phyloP scores from a whole-genome alignment of 441 rosid species.

The Croton setiger region DNA sequence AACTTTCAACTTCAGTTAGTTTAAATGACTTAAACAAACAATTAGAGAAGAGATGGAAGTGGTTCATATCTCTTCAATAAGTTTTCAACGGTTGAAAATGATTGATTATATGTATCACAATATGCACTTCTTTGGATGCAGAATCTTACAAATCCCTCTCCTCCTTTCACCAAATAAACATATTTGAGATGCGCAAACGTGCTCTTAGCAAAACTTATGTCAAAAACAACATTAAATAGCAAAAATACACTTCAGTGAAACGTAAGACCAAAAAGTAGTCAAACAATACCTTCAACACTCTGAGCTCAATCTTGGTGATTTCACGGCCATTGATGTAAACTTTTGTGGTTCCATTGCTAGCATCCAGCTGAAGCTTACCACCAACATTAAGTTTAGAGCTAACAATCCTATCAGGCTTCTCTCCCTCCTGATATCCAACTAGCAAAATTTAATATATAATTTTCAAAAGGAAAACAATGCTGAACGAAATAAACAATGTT shows the following conservation, averaged over 20 bases:
- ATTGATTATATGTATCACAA: no score
- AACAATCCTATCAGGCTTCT: slow-evolving; percentile 54
- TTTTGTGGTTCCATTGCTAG: slow-evolving; percentile 51
- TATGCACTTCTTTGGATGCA: background rate
- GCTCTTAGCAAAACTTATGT: background rate
- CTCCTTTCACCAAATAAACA: background rate
- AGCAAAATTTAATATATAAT: slow-evolving; percentile 3
- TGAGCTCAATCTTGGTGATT: slow-evolving; percentile 45
- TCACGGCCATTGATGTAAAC: slow-evolving; percentile 62
- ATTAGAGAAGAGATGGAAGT: no score
- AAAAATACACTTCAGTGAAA: no score
- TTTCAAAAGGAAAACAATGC: background rate
- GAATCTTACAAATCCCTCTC: background rate
- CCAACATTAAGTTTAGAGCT: slow-evolving; percentile 51
- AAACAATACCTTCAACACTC: slow-evolving; percentile 34
- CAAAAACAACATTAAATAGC: background rate
- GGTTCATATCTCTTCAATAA: no score
- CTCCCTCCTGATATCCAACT: slow-evolving; percentile 46
- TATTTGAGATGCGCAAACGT: background rate
- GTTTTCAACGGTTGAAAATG: no score
- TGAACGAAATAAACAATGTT: background rate
- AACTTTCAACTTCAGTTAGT: no score
- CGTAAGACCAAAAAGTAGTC: background rate
- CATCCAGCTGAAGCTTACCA: slow-evolving; percentile 42
- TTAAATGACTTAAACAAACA: no score